Conservation (phyloP, 495 filamentous ascomycete species). For the Xylaria acuta region DNA sequence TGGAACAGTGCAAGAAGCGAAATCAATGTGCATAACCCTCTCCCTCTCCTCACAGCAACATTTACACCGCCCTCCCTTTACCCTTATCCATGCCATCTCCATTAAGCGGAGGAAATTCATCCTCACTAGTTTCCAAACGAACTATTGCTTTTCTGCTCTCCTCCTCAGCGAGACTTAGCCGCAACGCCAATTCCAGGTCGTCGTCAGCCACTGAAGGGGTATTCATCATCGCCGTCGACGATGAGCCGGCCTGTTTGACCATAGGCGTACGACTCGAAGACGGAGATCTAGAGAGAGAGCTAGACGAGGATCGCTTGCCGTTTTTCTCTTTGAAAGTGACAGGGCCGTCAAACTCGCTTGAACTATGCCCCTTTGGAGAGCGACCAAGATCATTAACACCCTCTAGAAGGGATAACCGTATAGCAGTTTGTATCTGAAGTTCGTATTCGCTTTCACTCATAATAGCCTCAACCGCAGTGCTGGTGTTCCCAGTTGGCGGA, state of each 20-base stretch:
- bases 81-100: slow-evolving; percentile 49
- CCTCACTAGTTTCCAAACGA: slow-evolving; percentile 40
- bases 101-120: slow-evolving; percentile 65
- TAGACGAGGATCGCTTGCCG: slow-evolving; percentile 42
- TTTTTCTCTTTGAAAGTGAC: slow-evolving; percentile 58
- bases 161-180: slow-evolving; percentile 84
- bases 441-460: slow-evolving; percentile 68
- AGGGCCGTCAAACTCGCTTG: slow-evolving; percentile 55
- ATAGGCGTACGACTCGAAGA: slow-evolving; percentile 47
- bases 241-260: slow-evolving; percentile 31
- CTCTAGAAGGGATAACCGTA: slow-evolving; percentile 76
- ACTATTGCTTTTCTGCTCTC: slow-evolving; percentile 52
- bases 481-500: slow-evolving; percentile 41
- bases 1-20: slow-evolving; percentile 19
- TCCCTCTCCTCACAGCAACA: background rate
- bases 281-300: slow-evolving; percentile 47
- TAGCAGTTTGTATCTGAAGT: slow-evolving; percentile 80
- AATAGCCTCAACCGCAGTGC: slow-evolving; percentile 54
- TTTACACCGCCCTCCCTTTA: slow-evolving; percentile 53
- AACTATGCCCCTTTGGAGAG: slow-evolving; percentile 39
- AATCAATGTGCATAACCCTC: background rate
- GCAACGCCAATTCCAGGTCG: slow-evolving; percentile 84
- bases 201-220: slow-evolving; percentile 53
- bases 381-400: slow-evolving; percentile 45
- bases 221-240: slow-evolving; percentile 26